Base-by-base conservation (phyloP, 768 basidiomycete species). In the Suillus americanus region DNA sequence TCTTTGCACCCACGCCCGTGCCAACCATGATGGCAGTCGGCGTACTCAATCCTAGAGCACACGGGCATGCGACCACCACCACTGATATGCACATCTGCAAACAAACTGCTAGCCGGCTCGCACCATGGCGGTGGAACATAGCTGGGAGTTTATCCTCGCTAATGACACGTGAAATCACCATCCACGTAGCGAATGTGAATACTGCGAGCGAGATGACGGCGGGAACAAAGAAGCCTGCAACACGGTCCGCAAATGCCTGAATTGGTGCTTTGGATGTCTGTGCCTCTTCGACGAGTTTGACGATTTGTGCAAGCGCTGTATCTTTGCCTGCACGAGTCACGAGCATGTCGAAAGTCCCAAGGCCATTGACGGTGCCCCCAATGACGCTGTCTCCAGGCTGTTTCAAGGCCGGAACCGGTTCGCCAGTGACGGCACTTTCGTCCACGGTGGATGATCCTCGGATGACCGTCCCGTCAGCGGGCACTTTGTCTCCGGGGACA, bases 21-120 rank as follows among this genome's bases (percentile, higher is more conserved):
- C 97, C 97, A 38, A 99, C 97, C 97, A 99, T 99, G 78, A 99
- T 95, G 2, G 97, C 97, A 0, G 97, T 99, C 1, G 97, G 97
- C 0, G 97, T 99, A 62, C 93, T 94, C 64, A 99, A 83, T 5
- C 97, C 97, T 40, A 99, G 85, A 0, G 97, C 97, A 74, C 97
- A 99, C 0, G 97, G 97, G 76, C 97, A 99, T 25, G 97, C 97
- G 60, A 99, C 95, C 57, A 99, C 97, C 65, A 99, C 86, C 66
- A 99, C 97, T 46, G 93, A 95, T 73, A 99, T 99, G 76, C 97
- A 98, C 72, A 99, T 89, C 79, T 97, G 95, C 55, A 99, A 81
- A 74, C 96, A 99, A 16, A 97, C 90, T 8, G 93, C 92, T 64
- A 98, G 81, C 72, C 90, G 91, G 72, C 87, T 92, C 45, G 92